A percentile compares a stretch with the other conserved stretches of the same genome.
Evolutionary conservation across 1,139 yeast species (phyloP).

Genomic region (Yamadazyma epiphylla): DNA sequence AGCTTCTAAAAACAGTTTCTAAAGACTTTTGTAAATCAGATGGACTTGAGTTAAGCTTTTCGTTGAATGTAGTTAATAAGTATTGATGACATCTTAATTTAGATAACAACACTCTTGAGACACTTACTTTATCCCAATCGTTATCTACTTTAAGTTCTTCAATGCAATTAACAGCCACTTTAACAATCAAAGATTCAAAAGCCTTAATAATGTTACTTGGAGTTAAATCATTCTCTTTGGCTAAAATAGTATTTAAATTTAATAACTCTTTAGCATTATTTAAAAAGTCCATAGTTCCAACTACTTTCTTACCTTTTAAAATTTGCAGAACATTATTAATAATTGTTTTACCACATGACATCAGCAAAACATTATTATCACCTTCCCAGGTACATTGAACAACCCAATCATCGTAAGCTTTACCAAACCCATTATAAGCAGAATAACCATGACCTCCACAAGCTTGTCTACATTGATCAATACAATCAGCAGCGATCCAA

Average conservation of each 20-base stretch:
- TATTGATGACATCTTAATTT: conserved; percentile 45
- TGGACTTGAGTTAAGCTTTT: conserved; percentile 17
- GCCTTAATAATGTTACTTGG: conserved; percentile 29
- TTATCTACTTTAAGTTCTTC: conserved; percentile 22
- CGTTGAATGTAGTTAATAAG: conserved; percentile 24
- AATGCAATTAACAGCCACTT: conserved; percentile 27
- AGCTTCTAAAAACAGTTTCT: conserved; percentile 17
- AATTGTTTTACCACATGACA: conserved; percentile 42
- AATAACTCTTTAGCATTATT: conserved; percentile 26
- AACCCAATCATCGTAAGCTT: conserved; percentile 46
- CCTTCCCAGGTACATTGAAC: conserved; percentile 54
- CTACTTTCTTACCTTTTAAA: conserved; percentile 24
- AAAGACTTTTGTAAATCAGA: conserved; percentile 17
- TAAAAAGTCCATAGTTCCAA: conserved; percentile 33
- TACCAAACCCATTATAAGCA: conserved; percentile 43
- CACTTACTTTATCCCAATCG: conserved; percentile 45
- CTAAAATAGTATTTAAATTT: conserved; percentile 18
- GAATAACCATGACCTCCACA: conserved; percentile 53
- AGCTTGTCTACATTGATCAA: conserved; percentile 45
- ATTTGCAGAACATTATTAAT: conserved; percentile 25
- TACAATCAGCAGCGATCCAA: conserved; percentile 45
- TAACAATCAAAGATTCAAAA: conserved; percentile 37
- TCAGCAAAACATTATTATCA: conserved; percentile 44
- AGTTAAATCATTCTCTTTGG: conserved; percentile 22
- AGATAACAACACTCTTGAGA: conserved; percentile 52